phyloP scores from a whole-genome alignment of 345 rosid genomes.

The Salix exigua region DNA sequence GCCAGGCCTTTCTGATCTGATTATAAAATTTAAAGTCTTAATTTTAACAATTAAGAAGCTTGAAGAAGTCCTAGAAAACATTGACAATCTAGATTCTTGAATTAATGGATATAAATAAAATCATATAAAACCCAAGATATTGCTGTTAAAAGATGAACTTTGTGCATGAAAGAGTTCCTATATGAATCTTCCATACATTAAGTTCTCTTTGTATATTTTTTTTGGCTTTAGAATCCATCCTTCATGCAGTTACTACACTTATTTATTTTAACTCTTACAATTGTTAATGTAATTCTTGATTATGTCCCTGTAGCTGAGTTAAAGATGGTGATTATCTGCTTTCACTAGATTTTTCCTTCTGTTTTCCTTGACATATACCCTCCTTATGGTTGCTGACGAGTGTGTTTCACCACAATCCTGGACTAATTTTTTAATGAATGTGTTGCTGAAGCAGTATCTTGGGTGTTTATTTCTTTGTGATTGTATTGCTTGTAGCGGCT shows the following conservation, averaged over 20 bases:
- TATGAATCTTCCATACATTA: not conserved
- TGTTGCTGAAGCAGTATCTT: too few relatives aligned
- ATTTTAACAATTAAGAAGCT: not conserved
- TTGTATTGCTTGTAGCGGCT: not conserved
- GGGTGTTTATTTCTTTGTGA: not conserved
- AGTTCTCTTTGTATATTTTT: not conserved
- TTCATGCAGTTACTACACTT: not conserved
- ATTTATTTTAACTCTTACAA: not conserved
- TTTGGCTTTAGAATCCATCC: not conserved
- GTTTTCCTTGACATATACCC: not conserved
- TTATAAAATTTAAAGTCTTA: not conserved
- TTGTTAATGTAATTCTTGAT: too few relatives aligned
- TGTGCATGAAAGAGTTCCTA: not conserved
- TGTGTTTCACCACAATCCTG: not conserved
- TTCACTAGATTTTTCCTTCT: not conserved
- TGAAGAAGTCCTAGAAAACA: not conserved
- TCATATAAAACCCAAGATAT: not conserved
- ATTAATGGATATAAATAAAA: not conserved
- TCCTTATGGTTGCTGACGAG: not conserved
- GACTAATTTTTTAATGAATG: not conserved
- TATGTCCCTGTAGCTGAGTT: too few relatives aligned
- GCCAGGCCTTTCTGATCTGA: not conserved
- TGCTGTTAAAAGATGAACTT: not conserved
- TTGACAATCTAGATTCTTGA: not conserved
- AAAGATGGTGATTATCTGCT: too few relatives aligned